Percentiles rank a stretch among this genome's conserved stretches.
Evolutionary conservation across 1,284 basidiomycete genomes (phyloP).

Genomic region (Boletus hoseneyae): DNA sequence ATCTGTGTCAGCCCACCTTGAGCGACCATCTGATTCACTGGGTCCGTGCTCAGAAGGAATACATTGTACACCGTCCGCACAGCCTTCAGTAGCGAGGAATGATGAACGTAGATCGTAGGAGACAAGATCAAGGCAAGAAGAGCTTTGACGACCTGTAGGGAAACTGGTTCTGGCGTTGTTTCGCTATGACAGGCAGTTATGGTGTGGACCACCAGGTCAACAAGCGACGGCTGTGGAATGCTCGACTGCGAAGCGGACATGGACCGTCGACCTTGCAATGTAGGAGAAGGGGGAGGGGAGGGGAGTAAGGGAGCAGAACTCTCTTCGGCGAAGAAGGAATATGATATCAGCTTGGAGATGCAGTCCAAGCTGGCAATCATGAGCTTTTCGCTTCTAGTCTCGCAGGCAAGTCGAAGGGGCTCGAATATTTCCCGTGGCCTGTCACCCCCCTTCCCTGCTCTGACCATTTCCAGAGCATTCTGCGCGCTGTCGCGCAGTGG

Average conservation of each 20-base stretch:
- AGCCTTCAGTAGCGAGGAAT: conserved; percentile 90
- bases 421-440: conserved; percentile 86
- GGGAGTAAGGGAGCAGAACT: conserved; percentile 30
- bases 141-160: conserved; percentile 93
- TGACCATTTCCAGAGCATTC: conserved; percentile 80
- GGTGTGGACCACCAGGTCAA: conserved; percentile 90
- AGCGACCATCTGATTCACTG: conserved; percentile 93
- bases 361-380: conserved; percentile 95
- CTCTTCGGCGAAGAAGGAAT: conserved; percentile 87
- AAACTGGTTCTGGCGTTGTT: conserved; percentile 83
- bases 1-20: conserved; percentile 97
- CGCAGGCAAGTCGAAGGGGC: conserved; percentile 89
- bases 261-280: conserved; percentile 43
- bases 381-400: conserved; percentile 87
- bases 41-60: conserved; percentile 85
- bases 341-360: conserved; percentile 93
- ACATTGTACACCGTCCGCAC: conserved; percentile 97
- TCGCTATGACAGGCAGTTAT: conserved; percentile 92
- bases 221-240: conserved; percentile 64
- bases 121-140: conserved; percentile 86
- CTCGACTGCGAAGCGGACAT: conserved; percentile 49
- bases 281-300: conserved; percentile 72
- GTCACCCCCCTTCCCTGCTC: conserved; percentile 65
- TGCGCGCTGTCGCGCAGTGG: conserved; percentile 82
- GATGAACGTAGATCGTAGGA: conserved; percentile 83